Base-by-base conservation (phyloP, 1,139 yeast species). In the Yamadazyma trypodendri region DNA sequence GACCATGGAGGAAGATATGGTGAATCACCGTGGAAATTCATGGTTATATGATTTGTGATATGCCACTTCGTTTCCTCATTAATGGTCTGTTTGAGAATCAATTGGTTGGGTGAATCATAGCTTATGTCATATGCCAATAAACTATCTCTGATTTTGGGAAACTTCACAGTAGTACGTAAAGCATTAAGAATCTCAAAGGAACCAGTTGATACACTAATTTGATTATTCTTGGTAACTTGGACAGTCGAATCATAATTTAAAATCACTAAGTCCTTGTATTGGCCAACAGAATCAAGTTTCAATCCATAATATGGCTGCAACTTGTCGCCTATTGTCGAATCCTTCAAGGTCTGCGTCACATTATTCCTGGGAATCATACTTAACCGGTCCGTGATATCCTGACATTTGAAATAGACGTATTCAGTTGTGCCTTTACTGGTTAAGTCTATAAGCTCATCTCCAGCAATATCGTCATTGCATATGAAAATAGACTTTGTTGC, bases 61-160 rank as follows among this genome's bases (percentile, higher is more conserved):
- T 80, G 84, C 86, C 92, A 87, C 58, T 87, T 88, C 0, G 86
- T 74, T 56, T 89, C 96, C 49, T 78, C 80, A n/a, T 69, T 65
- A 2, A 79, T 65, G 62, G 76, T 74, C 57, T 88, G 96, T 38
- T 88, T 71, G 3, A 85, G 58, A 27, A 87, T 67, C 0, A 95
- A 84, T n/a, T 74, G 60, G 8, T 34, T 31, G 6, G 20, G 17
- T 2, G 28, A n/a, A 10, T 27, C 31, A 22, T 12, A 39, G 12
- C 24, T 23, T 12, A 39, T 15, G 10, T 38, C 40, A 21, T 40
- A 42, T 3, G 84, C 79, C 20, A 82, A 54, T 8, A 84, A 52
- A 52, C 88, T 80, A 39, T 81, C 78, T 78, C 82, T 76, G 0
- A 81, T 76, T 3, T 77, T 72, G 1, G 77, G 73, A 18, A 81